Conservation (phyloP, 495 filamentous ascomycete genomes). For the Hypoxylon fragiforme region DNA sequence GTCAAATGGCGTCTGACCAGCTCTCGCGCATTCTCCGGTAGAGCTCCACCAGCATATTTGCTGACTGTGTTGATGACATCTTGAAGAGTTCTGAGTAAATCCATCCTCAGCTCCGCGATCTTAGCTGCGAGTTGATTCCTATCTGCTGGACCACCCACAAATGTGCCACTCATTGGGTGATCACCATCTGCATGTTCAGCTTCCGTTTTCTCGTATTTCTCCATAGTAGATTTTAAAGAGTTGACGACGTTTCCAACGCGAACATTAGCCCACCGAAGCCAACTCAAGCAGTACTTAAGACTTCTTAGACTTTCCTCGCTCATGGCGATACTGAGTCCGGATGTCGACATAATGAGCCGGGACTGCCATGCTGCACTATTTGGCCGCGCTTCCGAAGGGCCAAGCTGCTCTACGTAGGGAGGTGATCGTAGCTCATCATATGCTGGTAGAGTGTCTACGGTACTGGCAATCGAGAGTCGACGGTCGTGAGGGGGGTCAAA, state of each 20-base stretch:
- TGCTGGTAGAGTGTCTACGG: conserved; percentile 71
- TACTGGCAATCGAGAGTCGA: conserved; percentile 50
- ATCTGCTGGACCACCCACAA: conserved; percentile 34
- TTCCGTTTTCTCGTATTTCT: conserved; percentile 67
- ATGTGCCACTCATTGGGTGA: conserved; percentile 20
- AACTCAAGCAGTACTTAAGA: conserved; percentile 74
- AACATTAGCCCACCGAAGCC: conserved; percentile 75
- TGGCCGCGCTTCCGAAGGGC: conserved; percentile 20
- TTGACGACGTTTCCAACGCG: conserved; percentile 70
- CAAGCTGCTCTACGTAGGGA: conserved; percentile 61
- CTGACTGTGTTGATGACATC: conserved; percentile 77
- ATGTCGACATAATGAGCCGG: conserved; percentile 79
- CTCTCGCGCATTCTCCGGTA: conserved; percentile 79
- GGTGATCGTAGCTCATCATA: conserved; percentile 78
- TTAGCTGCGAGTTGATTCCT: conserved; percentile 53
- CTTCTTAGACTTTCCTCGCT: conserved; percentile 78
- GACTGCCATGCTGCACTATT: conserved; percentile 67
- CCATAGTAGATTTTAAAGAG: conserved; percentile 69
- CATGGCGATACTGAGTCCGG: conserved; percentile 83
- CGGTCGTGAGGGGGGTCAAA: conserved; percentile 40
- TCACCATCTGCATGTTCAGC: conserved; percentile 23
- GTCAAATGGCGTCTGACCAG: conserved; percentile 79
- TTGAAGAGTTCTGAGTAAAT: conserved; percentile 75
- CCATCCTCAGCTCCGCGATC: conserved; percentile 69
- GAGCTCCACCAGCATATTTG: conserved; percentile 77